Percentiles rank a stretch among this genome's conserved stretches.
Conservation (phyloP, 768 basidiomycete genomes). For the Auricularia cornea region DNA sequence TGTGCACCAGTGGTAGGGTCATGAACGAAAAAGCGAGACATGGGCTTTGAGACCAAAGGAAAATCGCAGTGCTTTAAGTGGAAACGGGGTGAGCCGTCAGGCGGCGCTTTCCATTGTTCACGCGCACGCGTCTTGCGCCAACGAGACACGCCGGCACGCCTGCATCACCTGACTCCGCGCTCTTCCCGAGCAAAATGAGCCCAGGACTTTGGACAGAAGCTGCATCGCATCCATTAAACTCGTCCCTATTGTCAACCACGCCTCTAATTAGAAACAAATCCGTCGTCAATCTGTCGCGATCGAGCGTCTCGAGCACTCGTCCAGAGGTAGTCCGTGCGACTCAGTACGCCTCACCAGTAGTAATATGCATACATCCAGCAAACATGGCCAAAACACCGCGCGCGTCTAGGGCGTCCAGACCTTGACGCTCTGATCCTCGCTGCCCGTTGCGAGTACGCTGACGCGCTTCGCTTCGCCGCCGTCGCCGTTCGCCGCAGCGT, state of each 20-base stretch:
- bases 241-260: background rate
- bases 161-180: no score
- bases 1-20: background rate
- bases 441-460: slow-evolving; percentile 41
- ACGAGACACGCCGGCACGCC: no score
- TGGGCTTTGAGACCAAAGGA: no score
- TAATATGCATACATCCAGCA: background rate
- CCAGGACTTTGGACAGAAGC: no score
- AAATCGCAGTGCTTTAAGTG: no score
- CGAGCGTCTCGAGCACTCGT: background rate
- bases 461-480: slow-evolving; percentile 25
- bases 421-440: slow-evolving; percentile 37
- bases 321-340: background rate
- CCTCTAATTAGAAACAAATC: background rate
- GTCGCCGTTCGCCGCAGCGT: slow-evolving; percentile 10
- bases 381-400: background rate
- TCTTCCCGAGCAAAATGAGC: no score
- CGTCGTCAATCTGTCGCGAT: background rate
- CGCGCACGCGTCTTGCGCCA: no score
- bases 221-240: background rate
- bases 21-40: no score
- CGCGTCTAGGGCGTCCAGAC: slow-evolving; percentile 13
- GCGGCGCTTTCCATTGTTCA: no score
- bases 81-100: no score
- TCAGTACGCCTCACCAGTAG: background rate